Evolutionary conservation across 1,284 basidiomycete genomes (phyloP).

Genomic region (Ustilago nuda): DNA sequence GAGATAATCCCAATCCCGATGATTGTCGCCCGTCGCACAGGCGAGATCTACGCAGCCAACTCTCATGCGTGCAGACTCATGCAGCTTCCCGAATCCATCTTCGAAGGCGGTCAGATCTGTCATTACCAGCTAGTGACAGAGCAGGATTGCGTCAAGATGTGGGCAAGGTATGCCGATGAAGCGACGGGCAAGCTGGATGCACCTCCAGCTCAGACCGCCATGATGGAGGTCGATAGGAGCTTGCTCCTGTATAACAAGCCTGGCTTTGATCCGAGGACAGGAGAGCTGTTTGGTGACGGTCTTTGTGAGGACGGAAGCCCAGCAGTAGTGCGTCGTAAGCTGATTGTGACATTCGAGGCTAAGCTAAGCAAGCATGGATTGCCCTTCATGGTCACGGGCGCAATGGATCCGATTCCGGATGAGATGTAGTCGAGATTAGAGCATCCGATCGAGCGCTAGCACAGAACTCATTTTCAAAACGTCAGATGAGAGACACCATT

Average conservation of each 20-base stretch:
- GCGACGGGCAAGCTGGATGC: constrained; percentile 14
- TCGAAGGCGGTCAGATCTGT: constrained; percentile 46
- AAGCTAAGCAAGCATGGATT: constrained; percentile 47
- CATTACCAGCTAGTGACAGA: constrained; percentile 47
- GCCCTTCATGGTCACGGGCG: constrained; percentile 35
- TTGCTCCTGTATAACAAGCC: constrained; percentile 43
- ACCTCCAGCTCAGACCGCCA: constrained; percentile 18
- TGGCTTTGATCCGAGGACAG: constrained; percentile 37
- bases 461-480: too few species aligned
- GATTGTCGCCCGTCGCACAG: constrained; percentile 38
- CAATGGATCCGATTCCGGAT: constrained; percentile 27
- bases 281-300: constrained; percentile 32
- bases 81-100: constrained; percentile 35
- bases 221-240: constrained; percentile 38
- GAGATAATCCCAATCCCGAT: constrained; percentile 41
- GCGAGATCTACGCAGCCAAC: constrained; percentile 53
- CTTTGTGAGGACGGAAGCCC: constrained; percentile 31
- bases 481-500: too few species aligned
- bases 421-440: constrained; percentile 1
- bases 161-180: constrained; percentile 35
- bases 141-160: constrained; percentile 37
- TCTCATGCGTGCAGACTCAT: constrained; percentile 29
- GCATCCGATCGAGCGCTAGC: background rate
- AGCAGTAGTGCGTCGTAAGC: constrained; percentile 11
- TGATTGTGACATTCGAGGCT: constrained; percentile 44